Percentiles rank a stretch among this genome's conserved stretches.
phyloP scores from a whole-genome alignment of 371 early-diverging fungal genomes.

The Mucor racemosus region DNA sequence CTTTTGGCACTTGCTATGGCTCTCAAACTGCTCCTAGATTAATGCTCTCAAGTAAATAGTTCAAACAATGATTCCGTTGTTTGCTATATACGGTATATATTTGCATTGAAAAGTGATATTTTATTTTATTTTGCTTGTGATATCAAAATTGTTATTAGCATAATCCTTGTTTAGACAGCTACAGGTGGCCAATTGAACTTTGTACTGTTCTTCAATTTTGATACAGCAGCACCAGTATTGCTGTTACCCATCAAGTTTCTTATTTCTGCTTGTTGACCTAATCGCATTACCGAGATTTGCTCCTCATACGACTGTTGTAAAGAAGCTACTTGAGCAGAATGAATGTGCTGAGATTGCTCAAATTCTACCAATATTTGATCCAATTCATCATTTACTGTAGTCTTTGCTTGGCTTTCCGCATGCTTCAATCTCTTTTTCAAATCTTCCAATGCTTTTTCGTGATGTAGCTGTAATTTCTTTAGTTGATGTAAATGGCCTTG shows the following conservation, averaged over 20 bases:
- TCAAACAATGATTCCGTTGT: too few relatives aligned
- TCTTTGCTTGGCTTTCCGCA: conserved; percentile 45
- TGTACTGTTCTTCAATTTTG: not conserved
- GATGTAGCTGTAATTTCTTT: conserved; percentile 30
- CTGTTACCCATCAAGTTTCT: not conserved
- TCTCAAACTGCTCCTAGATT: too few relatives aligned
- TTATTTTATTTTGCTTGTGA: too few relatives aligned
- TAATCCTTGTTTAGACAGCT: not conserved
- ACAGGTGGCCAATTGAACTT: conserved; percentile 19
- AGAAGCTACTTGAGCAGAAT: conserved; percentile 42
- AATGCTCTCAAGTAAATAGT: too few relatives aligned
- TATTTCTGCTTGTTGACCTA: conserved; percentile 32
- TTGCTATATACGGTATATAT: too few relatives aligned
- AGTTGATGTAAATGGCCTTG: conserved; percentile 37
- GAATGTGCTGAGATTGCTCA: conserved; percentile 55
- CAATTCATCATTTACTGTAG: conserved; percentile 48
- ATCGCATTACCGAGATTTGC: conserved; percentile 41
- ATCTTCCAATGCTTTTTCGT: conserved; percentile 30
- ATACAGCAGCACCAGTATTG: not conserved
- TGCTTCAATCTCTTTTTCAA: conserved; percentile 36
- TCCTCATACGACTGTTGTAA: conserved; percentile 45
- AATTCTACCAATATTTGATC: conserved; percentile 51
- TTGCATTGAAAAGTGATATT: too few relatives aligned
- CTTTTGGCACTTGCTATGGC: too few relatives aligned
- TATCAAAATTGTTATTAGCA: too few relatives aligned